Evolutionary conservation across 2,329 filamentous ascomycete genomes (phyloP).

Genomic region (Fusarium subglutinans): DNA sequence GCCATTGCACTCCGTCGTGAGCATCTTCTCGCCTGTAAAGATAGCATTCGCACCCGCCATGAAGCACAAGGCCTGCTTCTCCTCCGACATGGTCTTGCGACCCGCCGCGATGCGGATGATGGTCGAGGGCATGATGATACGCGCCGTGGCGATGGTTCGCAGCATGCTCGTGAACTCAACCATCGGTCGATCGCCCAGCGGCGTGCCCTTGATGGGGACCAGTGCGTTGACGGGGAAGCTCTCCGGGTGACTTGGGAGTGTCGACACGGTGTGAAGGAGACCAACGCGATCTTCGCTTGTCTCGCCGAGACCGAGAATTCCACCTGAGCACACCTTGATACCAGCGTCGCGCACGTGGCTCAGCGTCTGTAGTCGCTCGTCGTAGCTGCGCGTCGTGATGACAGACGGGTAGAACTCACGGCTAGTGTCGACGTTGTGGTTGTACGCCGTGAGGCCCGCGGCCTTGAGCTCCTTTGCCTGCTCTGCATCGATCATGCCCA

Average conservation of each 20-base stretch:
- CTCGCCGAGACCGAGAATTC: conserved; percentile 88
- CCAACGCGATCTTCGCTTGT: conserved; percentile 81
- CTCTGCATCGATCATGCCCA: conserved; percentile 87
- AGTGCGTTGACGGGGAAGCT: conserved; percentile 92
- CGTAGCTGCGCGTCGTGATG: conserved; percentile 87
- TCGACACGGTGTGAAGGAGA: conserved; percentile 83
- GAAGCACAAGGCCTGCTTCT: conserved; percentile 90
- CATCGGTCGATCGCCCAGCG: conserved; percentile 77
- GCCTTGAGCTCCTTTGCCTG: conserved; percentile 86
- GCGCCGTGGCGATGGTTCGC: conserved; percentile 83
- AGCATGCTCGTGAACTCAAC: conserved; percentile 82
- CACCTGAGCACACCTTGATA: conserved; percentile 89
- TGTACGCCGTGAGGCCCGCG: conserved; percentile 89
- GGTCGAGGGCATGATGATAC: conserved; percentile 83
- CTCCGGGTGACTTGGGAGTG: conserved; percentile 83
- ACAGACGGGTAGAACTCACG: conserved; percentile 88
- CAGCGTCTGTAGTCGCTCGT: conserved; percentile 84
- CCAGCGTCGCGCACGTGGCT: conserved; percentile 84
- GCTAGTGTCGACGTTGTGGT: conserved; percentile 93
- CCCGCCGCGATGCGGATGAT: conserved; percentile 90
- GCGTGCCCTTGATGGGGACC: conserved; percentile 90
- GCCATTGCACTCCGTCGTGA: conserved; percentile 89
- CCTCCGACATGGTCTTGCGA: conserved; percentile 83
- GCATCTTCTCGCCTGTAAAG: conserved; percentile 95
- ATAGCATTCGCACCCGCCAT: conserved; percentile 93